phyloP scores from a whole-genome alignment of 148 eudicot species.

The Fagopyrum esculentum region DNA sequence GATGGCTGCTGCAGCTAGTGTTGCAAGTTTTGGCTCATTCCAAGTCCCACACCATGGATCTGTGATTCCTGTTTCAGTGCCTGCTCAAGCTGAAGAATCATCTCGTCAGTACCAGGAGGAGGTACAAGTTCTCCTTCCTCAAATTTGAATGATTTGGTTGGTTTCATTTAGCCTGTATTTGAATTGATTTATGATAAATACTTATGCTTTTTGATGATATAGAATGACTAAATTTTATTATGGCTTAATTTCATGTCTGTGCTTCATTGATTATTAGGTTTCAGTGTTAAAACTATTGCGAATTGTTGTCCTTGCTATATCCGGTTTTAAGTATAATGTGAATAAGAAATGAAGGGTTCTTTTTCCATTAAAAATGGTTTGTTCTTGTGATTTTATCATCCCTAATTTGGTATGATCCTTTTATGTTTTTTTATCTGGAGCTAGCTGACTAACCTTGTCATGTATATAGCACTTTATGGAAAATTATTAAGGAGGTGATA shows the following conservation, averaged over 20 bases:
- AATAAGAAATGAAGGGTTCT: not conserved
- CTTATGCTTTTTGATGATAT: not conserved
- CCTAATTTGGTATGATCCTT: not conserved
- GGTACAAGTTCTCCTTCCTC: slow-evolving; percentile 28
- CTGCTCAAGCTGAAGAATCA: slow-evolving; percentile 45
- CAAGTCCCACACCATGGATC: slow-evolving; percentile 40
- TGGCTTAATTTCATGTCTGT: not conserved
- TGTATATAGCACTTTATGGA: not conserved
- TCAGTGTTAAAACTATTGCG: not conserved
- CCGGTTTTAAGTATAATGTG: not conserved
- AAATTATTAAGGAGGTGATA: not conserved
- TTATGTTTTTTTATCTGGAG: not conserved
- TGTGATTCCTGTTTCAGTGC: slow-evolving; percentile 30
- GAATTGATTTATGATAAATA: not conserved
- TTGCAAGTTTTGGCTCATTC: slow-evolving; percentile 57
- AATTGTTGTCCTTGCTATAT: not conserved
- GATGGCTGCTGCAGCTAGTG: slow-evolving; percentile 69
- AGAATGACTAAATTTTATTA: too few relatives aligned
- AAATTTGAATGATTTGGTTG: not conserved
- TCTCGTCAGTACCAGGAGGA: slow-evolving; percentile 39
- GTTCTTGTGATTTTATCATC: not conserved
- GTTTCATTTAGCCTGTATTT: not conserved
- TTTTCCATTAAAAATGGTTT: not conserved
- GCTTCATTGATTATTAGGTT: not conserved
- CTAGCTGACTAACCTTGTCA: not conserved